Base-by-base conservation (phyloP, 805 yeast species). In the Saccharomycopsis fermentans region DNA sequence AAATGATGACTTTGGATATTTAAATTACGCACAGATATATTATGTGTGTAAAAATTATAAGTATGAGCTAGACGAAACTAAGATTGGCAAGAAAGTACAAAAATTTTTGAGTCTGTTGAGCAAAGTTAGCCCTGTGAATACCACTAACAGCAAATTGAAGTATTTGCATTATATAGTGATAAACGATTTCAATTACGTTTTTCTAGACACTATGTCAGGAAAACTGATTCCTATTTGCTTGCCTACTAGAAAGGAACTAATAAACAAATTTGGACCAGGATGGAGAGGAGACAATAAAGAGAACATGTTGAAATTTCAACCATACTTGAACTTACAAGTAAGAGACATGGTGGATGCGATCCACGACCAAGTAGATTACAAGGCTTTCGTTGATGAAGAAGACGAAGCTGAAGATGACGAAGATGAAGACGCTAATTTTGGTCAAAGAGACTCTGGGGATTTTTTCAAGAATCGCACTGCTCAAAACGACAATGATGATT, bases 1-100 rank as follows among this genome's bases (percentile, higher is more conserved):
- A 12, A 80, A 87, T 6, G 67, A 81, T 35, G 71, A 72, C 17
- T 77, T 81, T 58, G 77, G 85, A 63, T 81, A 79, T 14, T 73
- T 94, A 59, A 85, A 86, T 57, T 83, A 88, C 26, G 72, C 73
- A 47, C 97, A 91, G 67, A 68, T 94, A 52, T 71, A 84, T 61
- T 84, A 86, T 65, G 80, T 83, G 0, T 78, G 86, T 36, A 86
- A 87, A 62, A 80, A 83, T 64, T 94, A 94, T 71, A 81, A 87
- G 54, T 87, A 90, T 66, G 99, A 94, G 68, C 81, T 90, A 4
- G 82, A 84, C 12, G 99, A 94, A 68, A 73, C 74, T 17, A 84
- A 83, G 63, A 73, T 91, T 53, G 79, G 86, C 8, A 76, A 81
- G 52, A 70, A 70, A n/a, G 71, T 80, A 59, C 76, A 73, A 55